Base-by-base conservation (phyloP, 768 basidiomycete genomes). In the Mycena amicta region DNA sequence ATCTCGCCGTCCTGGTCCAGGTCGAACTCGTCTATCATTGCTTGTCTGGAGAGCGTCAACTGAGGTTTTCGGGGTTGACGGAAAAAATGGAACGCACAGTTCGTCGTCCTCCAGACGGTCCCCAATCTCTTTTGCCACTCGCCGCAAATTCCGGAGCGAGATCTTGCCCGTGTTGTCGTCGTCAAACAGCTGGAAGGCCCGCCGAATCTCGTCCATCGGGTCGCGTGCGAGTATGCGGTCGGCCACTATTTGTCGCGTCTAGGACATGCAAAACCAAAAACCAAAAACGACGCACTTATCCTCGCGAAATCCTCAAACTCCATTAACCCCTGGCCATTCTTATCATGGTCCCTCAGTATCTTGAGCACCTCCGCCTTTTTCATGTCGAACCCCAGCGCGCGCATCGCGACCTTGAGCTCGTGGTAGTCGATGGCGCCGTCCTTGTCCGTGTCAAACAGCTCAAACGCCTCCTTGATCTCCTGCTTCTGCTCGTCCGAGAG, bases 11-110 rank as follows among this genome's bases (percentile, higher is more conserved):
- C 97, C 71, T 94, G 89, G 76, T 99, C 97, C 25, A 99, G 85
- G 74, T 99, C 97, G 70, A 99, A 99, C 75, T 99, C 97, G 67
- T 99, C 97, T 69, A 99, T 99, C 97, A 99, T 99, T 23, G 97
- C 97, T 86, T 98, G 95, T 65, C 96, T 98, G 65, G 26, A 45
- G 33, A 16, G 33, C 26, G 8, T 29, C 22, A 26, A 4, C 49
- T 30, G 40, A 57, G 43, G 62, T 18, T 63, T 47, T 28, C n/a
- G 2, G 23, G 13, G 5, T 12, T 18, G 45, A 56, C 25, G n/a
- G 11, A 16, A 4, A 49, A 13, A 55, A 20, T 40, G 33, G 60
- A n/a, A 45, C 95, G 73, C 72, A n/a, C n/a, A n/a, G n/a, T n/a
- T n/a, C 97, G 57, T 98, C 96, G 64, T 98, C 96, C 66, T 95